Percentiles rank a stretch among this genome's conserved stretches.
phyloP scores from a whole-genome alignment of 352 stramenopile genomes.

The Globisporangium carolinianum region DNA sequence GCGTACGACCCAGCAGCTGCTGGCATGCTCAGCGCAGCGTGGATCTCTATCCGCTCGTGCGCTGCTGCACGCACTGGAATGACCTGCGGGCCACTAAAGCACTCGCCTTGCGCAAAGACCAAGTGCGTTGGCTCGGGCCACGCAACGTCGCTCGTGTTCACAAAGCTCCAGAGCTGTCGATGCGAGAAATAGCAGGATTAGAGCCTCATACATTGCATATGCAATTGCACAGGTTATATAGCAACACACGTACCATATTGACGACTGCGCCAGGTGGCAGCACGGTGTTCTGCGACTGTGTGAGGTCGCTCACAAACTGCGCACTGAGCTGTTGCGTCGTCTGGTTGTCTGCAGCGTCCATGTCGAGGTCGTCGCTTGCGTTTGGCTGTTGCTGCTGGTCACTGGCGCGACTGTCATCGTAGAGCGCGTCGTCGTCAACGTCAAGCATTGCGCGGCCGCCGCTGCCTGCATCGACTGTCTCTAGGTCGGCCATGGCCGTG shows the following conservation, averaged over 20 bases:
- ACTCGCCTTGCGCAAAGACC: constrained; percentile 61
- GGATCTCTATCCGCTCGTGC: constrained; percentile 58
- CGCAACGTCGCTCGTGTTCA: constrained; percentile 44
- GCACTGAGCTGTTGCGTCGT: constrained; percentile 28
- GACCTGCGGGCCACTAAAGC: constrained; percentile 48
- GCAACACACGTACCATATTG: constrained; percentile 40
- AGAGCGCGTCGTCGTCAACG: constrained; percentile 48
- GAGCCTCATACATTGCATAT: neutral
- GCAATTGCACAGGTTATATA: no score
- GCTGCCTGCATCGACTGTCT: constrained; percentile 7
- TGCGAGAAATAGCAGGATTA: no score
- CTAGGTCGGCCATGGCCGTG: constrained; percentile 44
- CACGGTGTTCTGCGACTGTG: constrained; percentile 42
- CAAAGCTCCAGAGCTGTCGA: constrained; percentile 66
- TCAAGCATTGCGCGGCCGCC: constrained; percentile 7
- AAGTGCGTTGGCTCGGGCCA: constrained; percentile 60
- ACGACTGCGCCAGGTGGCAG: constrained; percentile 40
- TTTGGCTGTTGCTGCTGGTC: constrained; percentile 1
- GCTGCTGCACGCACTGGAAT: constrained; percentile 34
- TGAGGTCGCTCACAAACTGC: constrained; percentile 64
- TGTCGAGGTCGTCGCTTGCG: constrained; percentile 35
- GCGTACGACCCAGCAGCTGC: constrained; percentile 48
- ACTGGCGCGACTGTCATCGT: constrained; percentile 4
- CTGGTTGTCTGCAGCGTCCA: constrained; percentile 34
- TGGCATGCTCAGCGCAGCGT: constrained; percentile 50